A percentile compares a stretch with the other conserved stretches of the same genome.
Conservation (phyloP, 2,329 filamentous ascomycete species). For the Fusarium stilboides region DNA sequence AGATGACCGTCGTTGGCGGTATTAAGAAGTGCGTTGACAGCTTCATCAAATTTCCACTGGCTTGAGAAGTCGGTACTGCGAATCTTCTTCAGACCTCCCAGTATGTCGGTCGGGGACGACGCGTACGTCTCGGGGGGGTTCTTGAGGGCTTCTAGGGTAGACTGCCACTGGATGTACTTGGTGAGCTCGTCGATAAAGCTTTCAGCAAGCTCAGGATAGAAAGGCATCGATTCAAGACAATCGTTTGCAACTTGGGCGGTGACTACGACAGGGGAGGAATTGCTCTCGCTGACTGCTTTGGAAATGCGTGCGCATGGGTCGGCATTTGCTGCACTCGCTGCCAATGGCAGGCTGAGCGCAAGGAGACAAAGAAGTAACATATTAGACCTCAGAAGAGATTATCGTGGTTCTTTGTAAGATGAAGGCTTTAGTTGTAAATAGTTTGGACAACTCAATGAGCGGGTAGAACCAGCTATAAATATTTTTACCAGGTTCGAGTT, state of each 20-base stretch:
- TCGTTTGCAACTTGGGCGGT: slow-evolving; percentile 4
- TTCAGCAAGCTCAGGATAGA: background rate
- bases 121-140: slow-evolving; percentile 24
- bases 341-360: too few relatives aligned
- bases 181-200: slow-evolving; percentile 6
- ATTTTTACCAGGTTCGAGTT: too few relatives aligned
- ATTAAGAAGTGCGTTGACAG: slow-evolving; percentile 10
- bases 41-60: slow-evolving; percentile 16
- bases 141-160: slow-evolving; percentile 30
- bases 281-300: too few relatives aligned
- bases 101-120: slow-evolving; percentile 18
- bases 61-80: background rate
- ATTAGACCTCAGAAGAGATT: too few relatives aligned
- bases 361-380: too few relatives aligned
- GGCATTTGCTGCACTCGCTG: too few relatives aligned
- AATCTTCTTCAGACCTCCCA: slow-evolving; percentile 15
- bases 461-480: too few relatives aligned
- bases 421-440: too few relatives aligned
- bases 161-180: slow-evolving; percentile 27
- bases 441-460: too few relatives aligned
- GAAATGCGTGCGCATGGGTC: too few relatives aligned
- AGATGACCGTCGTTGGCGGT: slow-evolving; percentile 10
- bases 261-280: too few relatives aligned
- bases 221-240: slow-evolving; percentile 13
- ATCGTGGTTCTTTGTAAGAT: too few relatives aligned